Percentiles rank a stretch among this genome's conserved stretches.
phyloP scores from a whole-genome alignment of 495 filamentous ascomycete genomes.

The Patellaria atrata region DNA sequence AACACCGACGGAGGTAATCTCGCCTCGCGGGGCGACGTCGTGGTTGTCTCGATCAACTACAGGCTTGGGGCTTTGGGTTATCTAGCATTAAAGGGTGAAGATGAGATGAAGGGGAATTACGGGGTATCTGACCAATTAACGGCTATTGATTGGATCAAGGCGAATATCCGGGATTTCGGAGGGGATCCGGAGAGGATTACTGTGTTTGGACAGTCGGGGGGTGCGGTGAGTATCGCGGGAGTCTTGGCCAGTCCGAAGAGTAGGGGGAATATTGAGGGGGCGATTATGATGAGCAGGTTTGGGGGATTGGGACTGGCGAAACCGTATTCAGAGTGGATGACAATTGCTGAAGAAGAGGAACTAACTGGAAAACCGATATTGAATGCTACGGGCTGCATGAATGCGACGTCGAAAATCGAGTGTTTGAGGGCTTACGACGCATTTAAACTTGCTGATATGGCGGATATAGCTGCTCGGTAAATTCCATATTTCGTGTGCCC shows the following conservation, averaged over 20 bases:
- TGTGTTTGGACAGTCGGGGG: constrained; percentile 31
- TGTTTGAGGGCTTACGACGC: constrained; percentile 16
- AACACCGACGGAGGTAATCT: constrained; percentile 32
- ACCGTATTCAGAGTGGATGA: constrained; percentile 4
- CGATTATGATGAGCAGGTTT: constrained; percentile 15
- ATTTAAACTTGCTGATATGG: constrained; percentile 7
- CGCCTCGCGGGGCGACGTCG: constrained; percentile 33
- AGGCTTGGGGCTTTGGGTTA: constrained; percentile 16
- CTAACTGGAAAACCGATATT: constrained; percentile 10
- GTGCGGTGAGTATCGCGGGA: constrained; percentile 25
- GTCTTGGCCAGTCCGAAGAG: constrained; percentile 14
- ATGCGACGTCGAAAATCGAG: constrained; percentile 8
- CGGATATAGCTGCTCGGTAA: neutral
- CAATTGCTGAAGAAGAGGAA: constrained; percentile 6
- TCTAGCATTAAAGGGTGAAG: constrained; percentile 15
- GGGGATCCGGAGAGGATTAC: constrained; percentile 17
- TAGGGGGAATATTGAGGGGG: constrained; percentile 9
- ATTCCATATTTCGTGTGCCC: too few species aligned
- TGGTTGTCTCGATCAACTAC: constrained; percentile 25
- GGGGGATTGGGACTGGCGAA: neutral
- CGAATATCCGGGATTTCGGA: constrained; percentile 18
- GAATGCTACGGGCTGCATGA: constrained; percentile 15
- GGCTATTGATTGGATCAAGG: constrained; percentile 16
- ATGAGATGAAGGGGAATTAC: constrained; percentile 18
- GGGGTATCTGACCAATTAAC: constrained; percentile 15